Evolutionary conservation across 768 basidiomycete species (phyloP).

Genomic region (Russula vinacea): DNA sequence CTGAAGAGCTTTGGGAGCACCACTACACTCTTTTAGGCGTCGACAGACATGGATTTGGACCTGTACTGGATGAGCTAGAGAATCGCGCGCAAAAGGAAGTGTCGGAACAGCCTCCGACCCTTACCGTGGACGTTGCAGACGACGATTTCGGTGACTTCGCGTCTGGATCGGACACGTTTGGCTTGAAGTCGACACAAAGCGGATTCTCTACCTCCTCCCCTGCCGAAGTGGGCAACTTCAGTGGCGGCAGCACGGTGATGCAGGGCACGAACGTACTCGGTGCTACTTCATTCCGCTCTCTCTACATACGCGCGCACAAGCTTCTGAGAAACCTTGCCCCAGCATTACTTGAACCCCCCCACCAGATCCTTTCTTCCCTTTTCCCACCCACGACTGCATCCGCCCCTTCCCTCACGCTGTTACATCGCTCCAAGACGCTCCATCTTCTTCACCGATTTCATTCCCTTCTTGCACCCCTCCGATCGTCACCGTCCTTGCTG

Average conservation of each 20-base stretch:
- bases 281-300: conserved; percentile 46
- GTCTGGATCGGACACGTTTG: conserved; percentile 34
- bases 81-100: conserved; percentile 40
- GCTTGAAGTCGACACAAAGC: conserved; percentile 18
- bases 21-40: conserved; percentile 64
- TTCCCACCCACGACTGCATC: conserved; percentile 37
- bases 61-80: conserved; percentile 62
- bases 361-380: conserved; percentile 61
- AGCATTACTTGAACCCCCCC: conserved; percentile 59
- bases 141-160: conserved; percentile 92
- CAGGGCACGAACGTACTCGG: conserved; percentile 38
- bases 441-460: conserved; percentile 74
- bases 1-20: conserved; percentile 75
- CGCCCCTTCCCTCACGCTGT: conserved; percentile 41
- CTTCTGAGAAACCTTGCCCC: conserved; percentile 59
- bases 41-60: conserved; percentile 43
- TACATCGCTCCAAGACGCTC: conserved; percentile 47
- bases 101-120: conserved; percentile 54
- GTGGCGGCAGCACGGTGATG: conserved; percentile 38
- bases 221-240: conserved; percentile 51
- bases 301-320: conserved; percentile 63
- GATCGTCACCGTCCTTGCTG: conserved; percentile 59
- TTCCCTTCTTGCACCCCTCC: conserved; percentile 71
- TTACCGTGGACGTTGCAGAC: conserved; percentile 58
- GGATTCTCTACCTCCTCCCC: conserved; percentile 31